Percentiles rank a stretch among this genome's conserved stretches.
Evolutionary conservation across 768 basidiomycete species (phyloP).

Genomic region (Leccinellum albellum): DNA sequence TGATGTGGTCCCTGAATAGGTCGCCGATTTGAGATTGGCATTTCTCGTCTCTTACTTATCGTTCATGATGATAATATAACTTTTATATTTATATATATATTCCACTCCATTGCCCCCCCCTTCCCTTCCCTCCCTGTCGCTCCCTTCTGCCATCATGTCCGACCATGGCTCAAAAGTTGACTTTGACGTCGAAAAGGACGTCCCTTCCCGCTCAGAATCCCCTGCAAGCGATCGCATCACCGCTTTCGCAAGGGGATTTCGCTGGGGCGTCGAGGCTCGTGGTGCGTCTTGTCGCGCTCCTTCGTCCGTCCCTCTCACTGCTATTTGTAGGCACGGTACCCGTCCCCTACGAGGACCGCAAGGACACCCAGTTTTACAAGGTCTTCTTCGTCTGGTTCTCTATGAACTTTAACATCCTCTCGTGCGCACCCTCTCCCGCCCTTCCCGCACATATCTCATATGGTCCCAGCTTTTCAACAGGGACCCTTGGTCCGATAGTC

Average conservation of each 20-base stretch:
- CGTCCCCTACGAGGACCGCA: slow-evolving; percentile 45
- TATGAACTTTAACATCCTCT: slow-evolving; percentile 62
- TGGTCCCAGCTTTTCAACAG: slow-evolving; percentile 55
- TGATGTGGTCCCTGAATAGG: neutral
- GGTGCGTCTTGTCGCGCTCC: slow-evolving; percentile 9
- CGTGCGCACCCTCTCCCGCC: slow-evolving; percentile 30
- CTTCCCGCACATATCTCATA: neutral
- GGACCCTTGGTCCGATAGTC: slow-evolving; percentile 60
- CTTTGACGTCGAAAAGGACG: slow-evolving; percentile 30
- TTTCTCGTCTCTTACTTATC: neutral
- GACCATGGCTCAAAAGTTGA: slow-evolving; percentile 20
- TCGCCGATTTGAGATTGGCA: neutral
- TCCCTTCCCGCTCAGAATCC: slow-evolving; percentile 16
- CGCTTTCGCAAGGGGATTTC: slow-evolving; percentile 17
- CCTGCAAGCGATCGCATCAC: neutral
- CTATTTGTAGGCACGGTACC: slow-evolving; percentile 46
- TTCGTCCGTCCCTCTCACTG: neutral
- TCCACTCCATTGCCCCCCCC: neutral
- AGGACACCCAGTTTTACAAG: slow-evolving; percentile 57
- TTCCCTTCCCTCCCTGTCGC: neutral
- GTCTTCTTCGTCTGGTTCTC: slow-evolving; percentile 74
- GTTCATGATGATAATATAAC: neutral
- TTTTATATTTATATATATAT: slow-evolving; percentile 6
- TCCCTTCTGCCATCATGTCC: slow-evolving; percentile 23
- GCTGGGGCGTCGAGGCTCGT: slow-evolving; percentile 33